phyloP scores from a whole-genome alignment of 2,329 filamentous ascomycete genomes.

The Taxawa tesnikishii region DNA sequence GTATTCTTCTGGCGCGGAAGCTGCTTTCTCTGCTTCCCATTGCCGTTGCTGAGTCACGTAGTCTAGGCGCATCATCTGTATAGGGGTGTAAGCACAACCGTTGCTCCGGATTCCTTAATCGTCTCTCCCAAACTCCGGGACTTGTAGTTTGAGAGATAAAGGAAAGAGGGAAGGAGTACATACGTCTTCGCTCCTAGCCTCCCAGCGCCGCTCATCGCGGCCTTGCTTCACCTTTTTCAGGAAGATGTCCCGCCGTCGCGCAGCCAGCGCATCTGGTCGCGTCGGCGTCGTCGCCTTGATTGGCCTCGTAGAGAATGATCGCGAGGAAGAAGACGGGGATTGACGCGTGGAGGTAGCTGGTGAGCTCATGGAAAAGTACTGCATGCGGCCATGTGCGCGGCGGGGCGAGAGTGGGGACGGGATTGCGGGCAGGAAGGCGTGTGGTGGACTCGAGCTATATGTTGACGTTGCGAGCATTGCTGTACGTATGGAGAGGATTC shows the following conservation, averaged over 20 bases:
- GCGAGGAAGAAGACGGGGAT: not conserved
- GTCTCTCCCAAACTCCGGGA: conserved; percentile 2
- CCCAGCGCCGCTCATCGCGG: conserved; percentile 34
- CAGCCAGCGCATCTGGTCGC: conserved; percentile 47
- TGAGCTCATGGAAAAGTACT: conserved; percentile 7
- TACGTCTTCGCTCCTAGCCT: conserved; percentile 34
- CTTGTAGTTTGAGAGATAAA: conserved; percentile 1
- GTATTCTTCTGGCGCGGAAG: conserved; percentile 22
- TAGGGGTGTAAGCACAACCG: no score
- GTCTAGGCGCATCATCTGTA: conserved; percentile 35
- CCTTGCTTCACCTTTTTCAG: conserved; percentile 43
- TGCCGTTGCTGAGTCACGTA: conserved; percentile 28
- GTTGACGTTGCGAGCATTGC: no score
- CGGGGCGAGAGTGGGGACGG: conserved; percentile 33
- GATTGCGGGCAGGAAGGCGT: conserved; percentile 15
- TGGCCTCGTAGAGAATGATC: conserved; percentile 38
- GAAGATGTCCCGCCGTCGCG: conserved; percentile 55
- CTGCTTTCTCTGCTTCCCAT: conserved; percentile 32
- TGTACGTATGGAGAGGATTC: no score
- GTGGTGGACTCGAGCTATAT: no score
- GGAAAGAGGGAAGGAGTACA: conserved; percentile 3
- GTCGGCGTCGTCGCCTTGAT: conserved; percentile 52
- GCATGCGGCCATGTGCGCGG: conserved; percentile 22
- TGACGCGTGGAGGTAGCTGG: conserved; percentile 6
- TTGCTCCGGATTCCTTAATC: not conserved